phyloP scores from a whole-genome alignment of 768 basidiomycete genomes.

The Galerina marginata region DNA sequence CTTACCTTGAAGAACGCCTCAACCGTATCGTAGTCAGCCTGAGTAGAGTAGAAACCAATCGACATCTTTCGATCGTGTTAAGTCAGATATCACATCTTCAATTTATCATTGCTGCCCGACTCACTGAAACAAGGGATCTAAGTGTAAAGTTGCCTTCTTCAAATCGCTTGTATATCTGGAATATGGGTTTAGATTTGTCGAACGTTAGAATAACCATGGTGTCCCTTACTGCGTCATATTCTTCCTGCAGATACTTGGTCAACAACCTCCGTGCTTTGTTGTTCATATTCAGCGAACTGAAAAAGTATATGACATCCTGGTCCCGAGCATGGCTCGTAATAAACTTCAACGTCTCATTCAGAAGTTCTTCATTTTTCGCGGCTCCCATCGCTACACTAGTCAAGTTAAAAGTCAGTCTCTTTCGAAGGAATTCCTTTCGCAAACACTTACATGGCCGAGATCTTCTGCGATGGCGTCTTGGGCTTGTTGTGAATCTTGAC shows the following conservation, averaged over 20 bases:
- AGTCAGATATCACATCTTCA: not conserved
- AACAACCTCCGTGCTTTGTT: constrained; percentile 55
- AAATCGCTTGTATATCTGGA: constrained; percentile 69
- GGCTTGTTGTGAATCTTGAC: constrained; percentile 73
- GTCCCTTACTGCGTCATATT: constrained; percentile 64
- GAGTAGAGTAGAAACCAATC: constrained; percentile 59
- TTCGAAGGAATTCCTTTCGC: not conserved
- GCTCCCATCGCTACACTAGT: constrained; percentile 68
- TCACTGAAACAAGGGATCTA: constrained; percentile 55
- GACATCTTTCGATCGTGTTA: constrained; percentile 29
- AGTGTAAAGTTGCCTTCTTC: constrained; percentile 67
- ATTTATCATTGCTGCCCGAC: constrained; percentile 20
- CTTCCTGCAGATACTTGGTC: constrained; percentile 67
- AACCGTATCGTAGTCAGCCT: constrained; percentile 66
- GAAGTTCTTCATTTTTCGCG: constrained; percentile 57
- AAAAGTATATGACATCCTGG: constrained; percentile 70
- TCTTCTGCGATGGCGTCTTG: constrained; percentile 73
- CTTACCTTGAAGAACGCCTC: constrained; percentile 79
- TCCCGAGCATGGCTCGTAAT: constrained; percentile 58
- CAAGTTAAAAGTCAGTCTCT: constrained; percentile 2
- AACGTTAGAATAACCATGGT: not conserved
- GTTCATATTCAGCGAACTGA: constrained; percentile 64
- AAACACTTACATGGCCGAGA: constrained; percentile 66
- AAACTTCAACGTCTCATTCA: constrained; percentile 67
- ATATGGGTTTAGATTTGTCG: constrained; percentile 1